Evolutionary conservation across 176 grass and related monocot genomes (phyloP), one percentile per base, ranked within the genome.

Genomic region (Oropetium thomaeum): DNA sequence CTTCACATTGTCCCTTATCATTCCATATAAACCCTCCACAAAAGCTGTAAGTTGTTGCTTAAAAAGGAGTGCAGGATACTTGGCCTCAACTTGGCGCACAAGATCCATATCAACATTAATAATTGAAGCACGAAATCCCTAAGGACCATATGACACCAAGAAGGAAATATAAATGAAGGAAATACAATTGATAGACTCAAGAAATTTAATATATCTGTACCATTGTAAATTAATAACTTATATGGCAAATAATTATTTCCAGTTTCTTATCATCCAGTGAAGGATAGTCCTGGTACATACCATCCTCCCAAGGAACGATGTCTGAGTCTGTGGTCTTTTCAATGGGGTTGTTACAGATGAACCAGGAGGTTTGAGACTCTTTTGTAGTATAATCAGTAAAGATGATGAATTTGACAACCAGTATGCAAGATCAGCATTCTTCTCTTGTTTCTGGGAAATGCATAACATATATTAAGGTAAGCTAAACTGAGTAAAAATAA

Each of bases 21-120:
- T 94, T 72, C 91, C 90, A 70, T 89, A 98, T 60, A 98, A 75
- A 25, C 85, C 92, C 78, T 94, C 96, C 55, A 90, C 89, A 84
- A 92, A 92, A 81, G 87, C 91, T 84, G 91, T 73, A 45, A 98
- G 86, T 63, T 98, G 95, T 70, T 98, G 91, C 86, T 98, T 98
- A 66, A 98, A 93, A 81, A 98, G 90, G 60, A 94, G 87, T 43
- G 91, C 90, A 64, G 91, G 86, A 75, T 98, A 91, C 73, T 98
- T 98, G 54, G 86, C 95, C 71, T 94, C 95, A 62, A 94, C 89
- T 86, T 89, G 82, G 48, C 87, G 91, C 14, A 90, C 84, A n/a
- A 92, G 84, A 83, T 83, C 85, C 81, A 93, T 82, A 81, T 84
- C 91, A 74, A 89, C 82, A 80, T 83, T 89, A 79, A 88, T 89